phyloP scores from a whole-genome alignment of 1,284 basidiomycete genomes.

The Naganishia sp. region DNA sequence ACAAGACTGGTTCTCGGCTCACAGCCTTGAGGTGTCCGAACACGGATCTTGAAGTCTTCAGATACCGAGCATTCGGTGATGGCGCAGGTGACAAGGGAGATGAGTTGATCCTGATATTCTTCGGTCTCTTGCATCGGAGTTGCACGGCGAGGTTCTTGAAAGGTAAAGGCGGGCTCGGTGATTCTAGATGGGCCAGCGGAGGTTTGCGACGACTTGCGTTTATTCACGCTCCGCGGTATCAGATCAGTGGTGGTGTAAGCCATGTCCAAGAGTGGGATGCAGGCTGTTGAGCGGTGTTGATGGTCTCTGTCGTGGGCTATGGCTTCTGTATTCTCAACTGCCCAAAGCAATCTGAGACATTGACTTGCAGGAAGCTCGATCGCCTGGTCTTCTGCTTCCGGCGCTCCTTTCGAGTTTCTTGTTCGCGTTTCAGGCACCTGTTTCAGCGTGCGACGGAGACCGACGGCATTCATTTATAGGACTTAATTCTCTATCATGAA shows the following conservation, averaged over 20 bases:
- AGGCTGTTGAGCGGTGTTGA: too few relatives aligned
- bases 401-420: too few relatives aligned
- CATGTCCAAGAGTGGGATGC: too few relatives aligned
- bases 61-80: conserved; percentile 16
- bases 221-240: conserved; percentile 11
- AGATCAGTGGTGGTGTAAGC: not conserved
- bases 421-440: too few relatives aligned
- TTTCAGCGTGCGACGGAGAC: too few relatives aligned
- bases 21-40: conserved; percentile 27
- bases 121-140: too few relatives aligned
- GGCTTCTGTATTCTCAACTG: too few relatives aligned
- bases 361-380: too few relatives aligned
- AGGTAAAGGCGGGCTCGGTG: not conserved
- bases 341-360: too few relatives aligned
- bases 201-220: not conserved
- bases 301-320: not conserved
- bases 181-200: not conserved
- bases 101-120: not conserved
- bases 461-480: too few relatives aligned
- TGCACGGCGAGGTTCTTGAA: not conserved
- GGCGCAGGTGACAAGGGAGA: conserved; percentile 3
- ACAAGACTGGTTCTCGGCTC: not conserved
- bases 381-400: too few relatives aligned
- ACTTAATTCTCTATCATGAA: too few relatives aligned
- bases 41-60: conserved; percentile 1